Conservation (phyloP, 805 yeast species). For the Candida succiphila region DNA sequence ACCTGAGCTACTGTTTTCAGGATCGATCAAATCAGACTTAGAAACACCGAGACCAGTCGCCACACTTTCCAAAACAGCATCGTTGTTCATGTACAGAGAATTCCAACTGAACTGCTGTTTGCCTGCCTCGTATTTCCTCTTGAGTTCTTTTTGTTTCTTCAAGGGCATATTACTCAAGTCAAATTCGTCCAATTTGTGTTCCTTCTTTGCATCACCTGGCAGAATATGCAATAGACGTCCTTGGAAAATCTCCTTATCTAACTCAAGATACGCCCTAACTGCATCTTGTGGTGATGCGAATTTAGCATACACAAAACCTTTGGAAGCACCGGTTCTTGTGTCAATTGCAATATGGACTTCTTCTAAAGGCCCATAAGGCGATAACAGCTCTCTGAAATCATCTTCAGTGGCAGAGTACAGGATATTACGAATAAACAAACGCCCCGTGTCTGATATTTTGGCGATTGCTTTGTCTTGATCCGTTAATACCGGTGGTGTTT, state of each 20-base stretch:
- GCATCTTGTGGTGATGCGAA: slow-evolving; percentile 68
- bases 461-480: slow-evolving; percentile 38
- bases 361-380: slow-evolving; percentile 58
- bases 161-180: slow-evolving; percentile 85
- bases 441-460: slow-evolving; percentile 58
- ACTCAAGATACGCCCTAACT: slow-evolving; percentile 53
- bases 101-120: slow-evolving; percentile 92
- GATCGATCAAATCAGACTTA: slow-evolving; percentile 79
- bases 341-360: slow-evolving; percentile 93
- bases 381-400: slow-evolving; percentile 61
- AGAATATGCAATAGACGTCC: slow-evolving; percentile 87
- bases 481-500: slow-evolving; percentile 12
- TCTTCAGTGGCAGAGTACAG: slow-evolving; percentile 69
- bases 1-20: slow-evolving; percentile 78
- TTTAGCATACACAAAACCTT: slow-evolving; percentile 85
- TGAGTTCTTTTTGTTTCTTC: slow-evolving; percentile 82
- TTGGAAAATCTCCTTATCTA: slow-evolving; percentile 88
- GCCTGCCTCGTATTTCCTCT: slow-evolving; percentile 75
- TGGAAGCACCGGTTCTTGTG: slow-evolving; percentile 79
- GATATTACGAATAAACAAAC: slow-evolving; percentile 83
- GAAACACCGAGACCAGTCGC: slow-evolving; percentile 76
- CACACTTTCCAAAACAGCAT: slow-evolving; percentile 86
- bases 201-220: slow-evolving; percentile 76
- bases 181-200: slow-evolving; percentile 80
- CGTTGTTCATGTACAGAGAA: slow-evolving; percentile 80